A percentile compares a stretch with the other conserved stretches of the same genome.
Evolutionary conservation across 2,329 filamentous ascomycete species (phyloP).

Genomic region (Periconia macrospinosa): DNA sequence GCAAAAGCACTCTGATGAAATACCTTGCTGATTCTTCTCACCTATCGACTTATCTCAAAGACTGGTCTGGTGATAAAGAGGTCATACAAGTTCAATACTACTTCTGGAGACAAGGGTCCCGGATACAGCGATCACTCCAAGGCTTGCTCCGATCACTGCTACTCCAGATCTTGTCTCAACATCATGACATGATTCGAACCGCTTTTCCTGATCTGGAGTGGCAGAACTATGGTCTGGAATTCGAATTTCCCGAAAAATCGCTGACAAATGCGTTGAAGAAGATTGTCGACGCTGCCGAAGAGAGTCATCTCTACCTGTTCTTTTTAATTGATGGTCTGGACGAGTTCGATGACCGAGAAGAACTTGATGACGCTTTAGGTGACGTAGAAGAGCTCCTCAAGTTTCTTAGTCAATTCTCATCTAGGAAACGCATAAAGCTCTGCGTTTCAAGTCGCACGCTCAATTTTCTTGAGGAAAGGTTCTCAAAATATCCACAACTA

Average conservation of each 20-base stretch:
- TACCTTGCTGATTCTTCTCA: conserved; percentile 16
- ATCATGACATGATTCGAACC: background rate
- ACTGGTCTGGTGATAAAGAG: conserved; percentile 11
- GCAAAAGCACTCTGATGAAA: conserved; percentile 40
- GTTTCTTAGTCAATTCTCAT: background rate
- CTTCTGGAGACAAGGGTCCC: conserved; percentile 30
- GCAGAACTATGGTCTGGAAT: background rate
- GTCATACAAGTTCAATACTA: conserved; percentile 19
- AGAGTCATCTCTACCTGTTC: background rate
- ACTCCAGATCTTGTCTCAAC: conserved; percentile 12
- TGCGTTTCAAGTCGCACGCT: conserved; percentile 15
- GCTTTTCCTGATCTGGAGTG: conserved; percentile 3
- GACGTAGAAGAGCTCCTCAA: conserved; percentile 2
- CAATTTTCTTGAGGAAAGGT: conserved; percentile 3
- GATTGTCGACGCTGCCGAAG: background rate
- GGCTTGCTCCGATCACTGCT: conserved; percentile 27
- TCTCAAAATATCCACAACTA: background rate
- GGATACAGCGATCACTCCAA: conserved; percentile 21
- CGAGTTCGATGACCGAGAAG: conserved; percentile 6
- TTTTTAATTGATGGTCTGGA: conserved; percentile 14
- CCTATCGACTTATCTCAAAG: conserved; percentile 8
- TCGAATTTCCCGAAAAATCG: background rate
- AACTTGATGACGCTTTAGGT: background rate
- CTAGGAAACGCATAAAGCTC: conserved; percentile 2
- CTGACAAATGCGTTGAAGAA: background rate